These are phyloP conservation scores for Anethum foeniculum DNA, from an alignment of 140 eudicot species.

Conservation along the genomic window DNA sequence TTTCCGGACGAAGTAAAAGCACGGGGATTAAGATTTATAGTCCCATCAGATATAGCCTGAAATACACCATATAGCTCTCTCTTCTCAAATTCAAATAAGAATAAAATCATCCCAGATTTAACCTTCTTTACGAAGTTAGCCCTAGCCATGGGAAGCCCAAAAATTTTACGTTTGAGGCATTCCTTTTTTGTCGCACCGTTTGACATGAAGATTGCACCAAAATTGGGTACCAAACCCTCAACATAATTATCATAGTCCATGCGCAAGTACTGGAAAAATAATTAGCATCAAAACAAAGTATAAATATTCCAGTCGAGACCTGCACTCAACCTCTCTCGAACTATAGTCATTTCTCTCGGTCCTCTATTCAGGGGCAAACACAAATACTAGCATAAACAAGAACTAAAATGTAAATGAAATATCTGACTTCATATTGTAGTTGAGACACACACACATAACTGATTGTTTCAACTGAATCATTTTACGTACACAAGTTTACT, in stretches of 20 bases:
- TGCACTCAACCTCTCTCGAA: background rate
- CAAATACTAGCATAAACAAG: background rate
- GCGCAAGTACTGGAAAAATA: background rate
- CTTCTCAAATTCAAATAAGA: slow-evolving; percentile 65
- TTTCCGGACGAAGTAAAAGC: slow-evolving; percentile 48
- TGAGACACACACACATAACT: background rate
- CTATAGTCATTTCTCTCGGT: background rate
- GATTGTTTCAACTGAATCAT: background rate
- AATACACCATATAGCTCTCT: slow-evolving; percentile 62
- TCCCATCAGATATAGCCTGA: slow-evolving; percentile 74
- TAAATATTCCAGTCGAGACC: background rate
- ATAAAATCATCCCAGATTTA: slow-evolving; percentile 69
- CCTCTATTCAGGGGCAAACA: background rate
- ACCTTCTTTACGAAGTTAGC: slow-evolving; percentile 58
- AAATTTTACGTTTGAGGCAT: slow-evolving; percentile 39
- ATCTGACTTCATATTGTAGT: background rate
- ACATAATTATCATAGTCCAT: background rate
- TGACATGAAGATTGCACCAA: slow-evolving; percentile 80
- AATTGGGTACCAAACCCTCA: slow-evolving; percentile 42
- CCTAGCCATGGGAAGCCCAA: slow-evolving; percentile 51
- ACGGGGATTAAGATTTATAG: slow-evolving; percentile 48
- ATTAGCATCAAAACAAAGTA: too few relatives aligned
- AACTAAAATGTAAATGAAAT: background rate
- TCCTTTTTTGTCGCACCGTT: slow-evolving; percentile 44
- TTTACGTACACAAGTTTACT: background rate